These are phyloP conservation scores for Salvia miltiorrhiza DNA, from an alignment of 257 asterid species.

Conservation along the genomic window DNA sequence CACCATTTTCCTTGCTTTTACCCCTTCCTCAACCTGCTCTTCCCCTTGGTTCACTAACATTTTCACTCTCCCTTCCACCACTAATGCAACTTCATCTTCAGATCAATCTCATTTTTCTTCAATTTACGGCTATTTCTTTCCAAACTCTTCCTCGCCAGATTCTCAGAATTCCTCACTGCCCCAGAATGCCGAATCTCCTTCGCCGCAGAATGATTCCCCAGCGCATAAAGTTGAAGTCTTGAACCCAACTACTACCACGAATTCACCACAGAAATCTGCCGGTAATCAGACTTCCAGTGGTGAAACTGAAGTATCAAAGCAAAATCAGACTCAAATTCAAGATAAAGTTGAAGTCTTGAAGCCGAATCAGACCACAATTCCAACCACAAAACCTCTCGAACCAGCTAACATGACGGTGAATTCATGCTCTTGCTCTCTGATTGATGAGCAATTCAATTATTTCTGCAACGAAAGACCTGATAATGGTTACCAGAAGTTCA, in stretches of 20 bases:
- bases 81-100: slow-evolving; percentile 19
- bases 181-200: no score
- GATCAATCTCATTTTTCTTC: slow-evolving; percentile 63
- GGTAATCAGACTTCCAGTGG: slow-evolving; percentile 18
- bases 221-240: slow-evolving; percentile 26
- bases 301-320: no score
- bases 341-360: no score
- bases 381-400: no score
- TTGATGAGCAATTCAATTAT: slow-evolving; percentile 91
- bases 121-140: slow-evolving; percentile 37
- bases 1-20: slow-evolving; percentile 70
- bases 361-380: no score
- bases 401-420: no score
- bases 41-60: slow-evolving; percentile 67
- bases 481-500: slow-evolving; percentile 47
- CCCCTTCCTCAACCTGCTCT: slow-evolving; percentile 64
- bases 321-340: no score
- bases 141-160: no score
- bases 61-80: slow-evolving; percentile 25
- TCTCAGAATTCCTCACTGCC: no score
- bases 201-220: no score
- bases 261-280: slow-evolving; percentile 21
- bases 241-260: slow-evolving; percentile 18
- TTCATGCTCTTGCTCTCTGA: slow-evolving; percentile 74
- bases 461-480: slow-evolving; percentile 81